Evolutionary conservation across 1,284 basidiomycete genomes (phyloP).

Genomic region (Cerioporus squamosus): DNA sequence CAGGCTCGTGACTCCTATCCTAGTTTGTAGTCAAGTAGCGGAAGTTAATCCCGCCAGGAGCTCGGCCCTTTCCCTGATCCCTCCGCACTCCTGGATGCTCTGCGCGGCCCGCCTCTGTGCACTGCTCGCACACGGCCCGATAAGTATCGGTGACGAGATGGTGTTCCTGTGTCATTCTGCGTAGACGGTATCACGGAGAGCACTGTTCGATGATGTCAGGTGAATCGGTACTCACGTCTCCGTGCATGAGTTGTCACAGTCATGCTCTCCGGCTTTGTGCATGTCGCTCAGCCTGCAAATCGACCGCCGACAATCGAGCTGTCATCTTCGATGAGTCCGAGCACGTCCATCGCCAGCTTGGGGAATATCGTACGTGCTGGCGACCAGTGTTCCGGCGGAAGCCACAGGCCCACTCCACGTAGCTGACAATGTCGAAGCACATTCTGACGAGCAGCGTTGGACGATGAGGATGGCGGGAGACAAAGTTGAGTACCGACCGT

Average conservation of each 20-base stretch:
- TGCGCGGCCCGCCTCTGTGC: conserved; percentile 2
- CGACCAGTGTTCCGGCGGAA: conserved; percentile 10
- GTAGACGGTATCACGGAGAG: background rate
- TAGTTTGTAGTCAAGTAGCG: conserved; percentile 2
- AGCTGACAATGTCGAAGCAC: conserved; percentile 25
- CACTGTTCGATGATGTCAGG: background rate
- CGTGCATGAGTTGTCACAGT: conserved; percentile 17
- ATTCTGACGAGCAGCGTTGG: conserved; percentile 3
- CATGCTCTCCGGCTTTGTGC: conserved; percentile 18
- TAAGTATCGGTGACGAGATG: conserved; percentile 17
- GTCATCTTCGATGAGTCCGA: background rate
- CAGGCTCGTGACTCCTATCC: no score
- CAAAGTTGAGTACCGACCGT: no score
- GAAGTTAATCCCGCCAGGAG: background rate
- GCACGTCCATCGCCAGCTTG: background rate
- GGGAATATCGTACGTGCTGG: conserved; percentile 13
- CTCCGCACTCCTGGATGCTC: conserved; percentile 2
- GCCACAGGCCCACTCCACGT: conserved; percentile 22
- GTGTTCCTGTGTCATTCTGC: conserved; percentile 16
- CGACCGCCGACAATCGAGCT: conserved; percentile 24
- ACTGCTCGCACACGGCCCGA: conserved; percentile 1
- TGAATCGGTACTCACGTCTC: conserved; percentile 5
- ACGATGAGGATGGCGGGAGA: no score
- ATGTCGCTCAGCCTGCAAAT: conserved; percentile 22
- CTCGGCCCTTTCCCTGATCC: background rate